phyloP scores from a whole-genome alignment of 495 filamentous ascomycete genomes.

The Letharia lupina region DNA sequence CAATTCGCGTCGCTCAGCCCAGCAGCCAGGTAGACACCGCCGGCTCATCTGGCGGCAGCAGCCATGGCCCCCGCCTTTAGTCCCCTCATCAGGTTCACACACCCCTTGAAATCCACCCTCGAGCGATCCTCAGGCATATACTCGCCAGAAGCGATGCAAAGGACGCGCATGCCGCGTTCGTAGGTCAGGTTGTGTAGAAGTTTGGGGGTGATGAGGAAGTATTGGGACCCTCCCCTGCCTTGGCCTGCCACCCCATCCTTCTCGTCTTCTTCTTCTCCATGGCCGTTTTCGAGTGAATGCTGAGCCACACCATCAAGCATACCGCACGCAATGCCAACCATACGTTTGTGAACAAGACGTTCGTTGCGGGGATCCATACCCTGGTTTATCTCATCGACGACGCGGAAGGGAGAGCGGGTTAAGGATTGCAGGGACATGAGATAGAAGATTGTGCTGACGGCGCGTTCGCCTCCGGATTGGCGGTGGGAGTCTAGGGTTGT shows the following conservation, averaged over 20 bases:
- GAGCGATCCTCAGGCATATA: constrained; percentile 58
- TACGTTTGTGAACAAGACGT: constrained; percentile 90
- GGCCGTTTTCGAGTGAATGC: neutral
- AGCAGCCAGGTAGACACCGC: neutral
- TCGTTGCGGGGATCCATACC: constrained; percentile 99
- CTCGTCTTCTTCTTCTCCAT: constrained; percentile 20
- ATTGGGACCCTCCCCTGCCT: constrained; percentile 42
- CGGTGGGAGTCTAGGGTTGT: constrained; percentile 82
- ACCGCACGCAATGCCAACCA: constrained; percentile 85
- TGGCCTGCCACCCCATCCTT: constrained; percentile 3
- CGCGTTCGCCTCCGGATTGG: constrained; percentile 92
- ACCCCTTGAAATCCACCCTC: constrained; percentile 25
- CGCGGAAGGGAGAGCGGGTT: constrained; percentile 93
- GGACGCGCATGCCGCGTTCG: constrained; percentile 80
- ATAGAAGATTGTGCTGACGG: constrained; percentile 97
- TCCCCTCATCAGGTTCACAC: constrained; percentile 24
- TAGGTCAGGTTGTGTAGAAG: constrained; percentile 77
- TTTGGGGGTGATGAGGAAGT: constrained; percentile 99
- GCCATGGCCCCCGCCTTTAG: constrained; percentile 8
- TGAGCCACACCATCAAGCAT: neutral
- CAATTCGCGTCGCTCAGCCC: neutral
- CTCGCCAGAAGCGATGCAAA: constrained; percentile 90
- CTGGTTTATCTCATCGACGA: constrained; percentile 99
- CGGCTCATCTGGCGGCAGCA: neutral
- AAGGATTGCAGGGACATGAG: constrained; percentile 96